These are phyloP conservation scores for Rhododendron simsii DNA, from an alignment of 148 eudicot species.

Conservation along the genomic window DNA sequence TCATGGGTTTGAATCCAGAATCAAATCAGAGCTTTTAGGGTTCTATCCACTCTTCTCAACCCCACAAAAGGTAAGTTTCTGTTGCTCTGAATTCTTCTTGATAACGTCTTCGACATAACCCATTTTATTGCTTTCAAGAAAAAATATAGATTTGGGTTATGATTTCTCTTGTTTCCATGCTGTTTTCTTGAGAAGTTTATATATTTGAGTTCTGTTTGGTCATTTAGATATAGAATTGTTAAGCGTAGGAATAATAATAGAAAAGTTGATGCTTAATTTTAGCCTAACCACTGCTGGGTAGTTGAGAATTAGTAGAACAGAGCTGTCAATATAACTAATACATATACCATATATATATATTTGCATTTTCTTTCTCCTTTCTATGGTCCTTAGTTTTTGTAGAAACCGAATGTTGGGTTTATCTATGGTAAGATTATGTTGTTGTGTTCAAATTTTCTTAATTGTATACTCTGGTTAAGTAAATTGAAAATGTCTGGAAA, in stretches of 20 bases:
- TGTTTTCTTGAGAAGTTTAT: not conserved
- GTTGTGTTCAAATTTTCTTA: not conserved
- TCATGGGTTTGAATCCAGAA: conserved; percentile 22
- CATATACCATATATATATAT: not conserved
- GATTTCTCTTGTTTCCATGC: not conserved
- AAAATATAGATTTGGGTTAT: not conserved
- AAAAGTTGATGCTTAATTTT: not conserved
- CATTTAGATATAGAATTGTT: not conserved
- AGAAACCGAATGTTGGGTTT: not conserved
- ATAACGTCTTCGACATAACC: not conserved
- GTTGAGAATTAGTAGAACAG: not conserved
- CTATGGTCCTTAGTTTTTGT: not conserved
- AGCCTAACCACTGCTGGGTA: not conserved
- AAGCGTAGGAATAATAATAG: not conserved
- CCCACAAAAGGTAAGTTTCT: conserved; percentile 2
- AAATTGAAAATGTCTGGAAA: not conserved
- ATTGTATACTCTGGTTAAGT: not conserved
- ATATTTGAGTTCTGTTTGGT: not conserved
- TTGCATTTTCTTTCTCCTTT: not conserved
- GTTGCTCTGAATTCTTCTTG: conserved; percentile 5
- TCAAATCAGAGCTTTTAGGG: conserved; percentile 14
- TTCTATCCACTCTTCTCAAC: conserved; percentile 7
- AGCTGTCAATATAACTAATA: not conserved
- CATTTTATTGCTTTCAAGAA: not conserved
- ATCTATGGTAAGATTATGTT: not conserved